Percentiles rank a stretch among this genome's conserved stretches.
These are phyloP conservation scores for Kondoa malvinella DNA, from an alignment of 768 basidiomycete genomes.

Conservation along the genomic window DNA sequence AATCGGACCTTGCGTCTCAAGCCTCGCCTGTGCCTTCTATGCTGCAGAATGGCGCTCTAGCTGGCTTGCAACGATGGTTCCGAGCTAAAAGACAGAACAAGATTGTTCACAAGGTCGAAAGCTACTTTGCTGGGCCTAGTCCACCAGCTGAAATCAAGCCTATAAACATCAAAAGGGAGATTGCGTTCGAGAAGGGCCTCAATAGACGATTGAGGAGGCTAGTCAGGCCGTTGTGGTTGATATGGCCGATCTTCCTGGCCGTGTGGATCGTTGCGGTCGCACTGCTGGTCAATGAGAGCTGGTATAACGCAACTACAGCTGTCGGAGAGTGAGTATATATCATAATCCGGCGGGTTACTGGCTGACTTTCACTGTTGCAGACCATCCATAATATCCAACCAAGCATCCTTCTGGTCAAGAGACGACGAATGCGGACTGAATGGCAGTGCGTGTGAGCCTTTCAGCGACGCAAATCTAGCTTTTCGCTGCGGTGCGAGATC, in stretches of 20 bases:
- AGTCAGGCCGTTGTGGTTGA: not conserved
- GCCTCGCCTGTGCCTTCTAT: not conserved
- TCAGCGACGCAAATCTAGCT: slow-evolving; percentile 44
- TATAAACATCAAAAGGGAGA: not conserved
- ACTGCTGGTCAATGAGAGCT: slow-evolving; percentile 26
- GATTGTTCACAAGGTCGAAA: not conserved
- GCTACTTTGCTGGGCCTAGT: not conserved
- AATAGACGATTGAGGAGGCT: not conserved
- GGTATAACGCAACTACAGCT: not conserved
- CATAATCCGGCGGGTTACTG: not conserved
- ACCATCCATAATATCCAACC: not conserved
- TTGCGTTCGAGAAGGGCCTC: not conserved
- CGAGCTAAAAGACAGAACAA: not conserved
- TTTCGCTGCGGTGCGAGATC: slow-evolving; percentile 68
- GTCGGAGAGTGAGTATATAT: not conserved
- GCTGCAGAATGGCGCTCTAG: not conserved
- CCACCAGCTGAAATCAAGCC: not conserved
- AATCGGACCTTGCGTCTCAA: not conserved
- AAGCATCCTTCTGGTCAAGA: not conserved
- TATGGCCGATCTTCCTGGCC: slow-evolving; percentile 18
- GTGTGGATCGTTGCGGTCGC: slow-evolving; percentile 21
- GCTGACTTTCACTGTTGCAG: not conserved
- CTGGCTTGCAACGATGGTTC: not conserved
- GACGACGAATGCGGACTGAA: slow-evolving; percentile 53
- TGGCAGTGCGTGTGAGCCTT: slow-evolving; percentile 49